Percentiles rank a stretch among this genome's conserved stretches.
Evolutionary conservation across 495 filamentous ascomycete species (phyloP).

Genomic region (Beverwykella pulmonaria): DNA sequence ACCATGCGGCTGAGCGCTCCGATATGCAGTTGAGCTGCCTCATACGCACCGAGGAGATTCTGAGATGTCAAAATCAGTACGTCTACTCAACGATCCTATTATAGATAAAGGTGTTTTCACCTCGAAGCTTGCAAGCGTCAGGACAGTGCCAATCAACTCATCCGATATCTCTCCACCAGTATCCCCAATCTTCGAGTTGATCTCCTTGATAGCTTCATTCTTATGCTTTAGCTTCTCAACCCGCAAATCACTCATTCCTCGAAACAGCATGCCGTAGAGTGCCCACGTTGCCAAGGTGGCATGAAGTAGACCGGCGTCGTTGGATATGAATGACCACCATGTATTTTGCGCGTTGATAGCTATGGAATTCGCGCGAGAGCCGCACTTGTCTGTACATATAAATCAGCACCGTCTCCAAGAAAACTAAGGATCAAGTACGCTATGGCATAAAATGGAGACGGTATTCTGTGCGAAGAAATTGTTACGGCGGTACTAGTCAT

Average conservation of each 20-base stretch:
- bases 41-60: slow-evolving; percentile 34
- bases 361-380: slow-evolving; percentile 25
- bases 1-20: slow-evolving; percentile 35
- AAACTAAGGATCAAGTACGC: too few species aligned
- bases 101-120: not conserved
- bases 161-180: slow-evolving; percentile 26
- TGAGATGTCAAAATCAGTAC: not conserved
- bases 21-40: slow-evolving; percentile 34
- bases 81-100: not conserved
- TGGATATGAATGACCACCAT: slow-evolving; percentile 36
- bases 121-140: slow-evolving; percentile 35
- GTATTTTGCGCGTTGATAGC: slow-evolving; percentile 30
- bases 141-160: slow-evolving; percentile 26
- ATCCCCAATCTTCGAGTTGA: slow-evolving; percentile 29
- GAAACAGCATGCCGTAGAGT: slow-evolving; percentile 23
- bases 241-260: slow-evolving; percentile 7
- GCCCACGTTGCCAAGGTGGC: slow-evolving; percentile 32
- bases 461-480: too few species aligned
- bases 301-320: slow-evolving; percentile 30
- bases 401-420: not conserved
- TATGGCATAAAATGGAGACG: too few species aligned
- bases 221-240: slow-evolving; percentile 30
- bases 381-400: slow-evolving; percentile 17
- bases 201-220: slow-evolving; percentile 32
- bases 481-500: too few species aligned